phyloP scores from a whole-genome alignment of 441 rosid species.

The Flueggea neowawraea region DNA sequence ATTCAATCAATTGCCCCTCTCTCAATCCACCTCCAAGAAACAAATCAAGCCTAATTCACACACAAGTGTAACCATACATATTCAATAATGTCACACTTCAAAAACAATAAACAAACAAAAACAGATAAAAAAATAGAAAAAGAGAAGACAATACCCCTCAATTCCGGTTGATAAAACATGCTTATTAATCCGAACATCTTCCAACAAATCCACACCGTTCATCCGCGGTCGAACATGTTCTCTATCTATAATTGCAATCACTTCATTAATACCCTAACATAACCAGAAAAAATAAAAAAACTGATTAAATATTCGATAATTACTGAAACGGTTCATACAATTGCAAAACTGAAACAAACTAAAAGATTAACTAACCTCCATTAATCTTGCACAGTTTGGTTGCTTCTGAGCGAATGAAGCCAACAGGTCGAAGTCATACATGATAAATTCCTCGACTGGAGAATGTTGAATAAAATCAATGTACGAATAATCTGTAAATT shows the following conservation, averaged over 20 bases:
- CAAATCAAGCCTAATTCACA: slow-evolving; percentile 52
- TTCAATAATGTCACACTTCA: background rate
- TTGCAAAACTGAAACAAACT: too few species aligned
- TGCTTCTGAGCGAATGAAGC: slow-evolving; percentile 40
- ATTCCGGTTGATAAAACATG: slow-evolving; percentile 56
- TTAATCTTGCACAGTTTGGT: slow-evolving; percentile 34
- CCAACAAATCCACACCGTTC: slow-evolving; percentile 58
- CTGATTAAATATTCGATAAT: too few species aligned
- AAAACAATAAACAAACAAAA: background rate
- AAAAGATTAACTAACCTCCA: slow-evolving; percentile 30
- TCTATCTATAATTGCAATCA: slow-evolving; percentile 43
- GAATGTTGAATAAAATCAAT: background rate
- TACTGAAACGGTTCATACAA: too few species aligned
- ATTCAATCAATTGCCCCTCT: slow-evolving; percentile 68
- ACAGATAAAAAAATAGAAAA: background rate
- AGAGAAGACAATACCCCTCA: slow-evolving; percentile 32
- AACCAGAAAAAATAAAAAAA: background rate
- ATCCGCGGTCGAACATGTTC: slow-evolving; percentile 53
- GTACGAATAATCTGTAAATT: background rate
- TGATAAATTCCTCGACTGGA: slow-evolving; percentile 57
- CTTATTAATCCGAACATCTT: slow-evolving; percentile 45
- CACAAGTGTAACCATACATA: background rate
- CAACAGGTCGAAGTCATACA: slow-evolving; percentile 45
- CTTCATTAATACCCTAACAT: slow-evolving; percentile 44
- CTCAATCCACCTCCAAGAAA: slow-evolving; percentile 69